Evolutionary conservation across 2,329 filamentous ascomycete species (phyloP).

Genomic region (Bipolaris zeicola): DNA sequence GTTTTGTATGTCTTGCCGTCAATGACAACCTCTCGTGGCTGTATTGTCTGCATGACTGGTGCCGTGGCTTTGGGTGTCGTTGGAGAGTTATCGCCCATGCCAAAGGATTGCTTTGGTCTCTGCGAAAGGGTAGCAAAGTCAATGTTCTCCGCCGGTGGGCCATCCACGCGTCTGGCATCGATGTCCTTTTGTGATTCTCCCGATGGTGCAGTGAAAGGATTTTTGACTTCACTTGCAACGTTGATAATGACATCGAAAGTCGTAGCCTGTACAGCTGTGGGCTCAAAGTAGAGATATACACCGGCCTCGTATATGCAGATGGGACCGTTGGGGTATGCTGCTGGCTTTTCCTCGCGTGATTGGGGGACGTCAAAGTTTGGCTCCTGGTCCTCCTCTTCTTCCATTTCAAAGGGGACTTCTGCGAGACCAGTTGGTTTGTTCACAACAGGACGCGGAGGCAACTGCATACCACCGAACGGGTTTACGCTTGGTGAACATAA

Average conservation of each 20-base stretch:
- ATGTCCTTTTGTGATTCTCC: conserved; percentile 42
- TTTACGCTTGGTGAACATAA: conserved; percentile 59
- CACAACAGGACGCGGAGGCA: conserved; percentile 50
- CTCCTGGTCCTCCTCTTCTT: conserved; percentile 67
- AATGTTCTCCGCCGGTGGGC: conserved; percentile 43
- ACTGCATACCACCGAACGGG: conserved; percentile 58
- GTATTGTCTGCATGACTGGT: conserved; percentile 48
- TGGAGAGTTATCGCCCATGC: conserved; percentile 47
- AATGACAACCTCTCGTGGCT: conserved; percentile 33
- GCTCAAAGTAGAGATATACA: conserved; percentile 80
- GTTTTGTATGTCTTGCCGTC: conserved; percentile 46
- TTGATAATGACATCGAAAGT: conserved; percentile 85
- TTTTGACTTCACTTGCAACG: conserved; percentile 79
- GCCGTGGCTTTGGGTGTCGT: conserved; percentile 60
- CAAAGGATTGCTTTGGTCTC: conserved; percentile 32
- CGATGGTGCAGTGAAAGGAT: conserved; percentile 64
- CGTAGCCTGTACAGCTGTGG: conserved; percentile 75
- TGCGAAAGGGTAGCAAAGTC: conserved; percentile 44
- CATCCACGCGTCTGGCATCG: conserved; percentile 44
- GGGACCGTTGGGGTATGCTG: conserved; percentile 80
- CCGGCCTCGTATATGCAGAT: conserved; percentile 80
- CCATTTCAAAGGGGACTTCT: conserved; percentile 73
- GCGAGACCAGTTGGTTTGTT: conserved; percentile 46
- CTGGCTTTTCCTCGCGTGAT: conserved; percentile 71
- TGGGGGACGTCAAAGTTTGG: conserved; percentile 61